A percentile compares a stretch with the other conserved stretches of the same genome.
These are phyloP conservation scores for Ophiostoma quercus DNA, from an alignment of 2,329 filamentous ascomycete species.

Conservation along the genomic window DNA sequence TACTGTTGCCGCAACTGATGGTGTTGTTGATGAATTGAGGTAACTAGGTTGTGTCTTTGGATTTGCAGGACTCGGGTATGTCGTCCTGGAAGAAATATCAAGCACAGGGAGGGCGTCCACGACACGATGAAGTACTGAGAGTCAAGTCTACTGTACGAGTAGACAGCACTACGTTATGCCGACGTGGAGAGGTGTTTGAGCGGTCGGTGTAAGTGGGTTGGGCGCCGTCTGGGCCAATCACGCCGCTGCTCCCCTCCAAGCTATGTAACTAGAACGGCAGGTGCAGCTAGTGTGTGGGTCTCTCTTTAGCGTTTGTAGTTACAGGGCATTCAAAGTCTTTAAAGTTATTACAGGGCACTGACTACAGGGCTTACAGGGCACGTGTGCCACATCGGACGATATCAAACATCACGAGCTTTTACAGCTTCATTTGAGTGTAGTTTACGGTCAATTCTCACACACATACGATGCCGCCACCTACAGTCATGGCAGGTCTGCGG, in stretches of 20 bases:
- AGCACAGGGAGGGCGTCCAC: neutral
- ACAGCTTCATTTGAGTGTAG: neutral
- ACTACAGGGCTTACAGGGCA: neutral
- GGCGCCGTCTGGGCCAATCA: constrained; percentile 19
- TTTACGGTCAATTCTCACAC: neutral
- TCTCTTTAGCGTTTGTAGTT: neutral
- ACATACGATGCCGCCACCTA: neutral
- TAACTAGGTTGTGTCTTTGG: neutral
- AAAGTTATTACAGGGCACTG: neutral
- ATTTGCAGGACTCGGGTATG: neutral
- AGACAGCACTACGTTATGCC: neutral
- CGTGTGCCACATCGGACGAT: neutral
- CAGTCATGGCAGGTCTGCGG: constrained; percentile 15
- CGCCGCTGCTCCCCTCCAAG: constrained; percentile 17
- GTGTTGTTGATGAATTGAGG: neutral
- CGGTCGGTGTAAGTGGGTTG: constrained; percentile 17
- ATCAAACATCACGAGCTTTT: neutral
- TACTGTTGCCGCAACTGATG: neutral
- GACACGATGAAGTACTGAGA: neutral
- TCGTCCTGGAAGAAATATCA: neutral
- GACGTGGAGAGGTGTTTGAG: constrained; percentile 10
- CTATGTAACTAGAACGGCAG: constrained; percentile 15
- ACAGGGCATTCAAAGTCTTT: neutral
- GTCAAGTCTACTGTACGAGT: neutral
- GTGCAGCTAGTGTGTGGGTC: constrained; percentile 5